A percentile compares a stretch with the other conserved stretches of the same genome.
These are phyloP conservation scores for Cercis canadensis DNA, from an alignment of 306 rosid genomes.

Conservation along the genomic window DNA sequence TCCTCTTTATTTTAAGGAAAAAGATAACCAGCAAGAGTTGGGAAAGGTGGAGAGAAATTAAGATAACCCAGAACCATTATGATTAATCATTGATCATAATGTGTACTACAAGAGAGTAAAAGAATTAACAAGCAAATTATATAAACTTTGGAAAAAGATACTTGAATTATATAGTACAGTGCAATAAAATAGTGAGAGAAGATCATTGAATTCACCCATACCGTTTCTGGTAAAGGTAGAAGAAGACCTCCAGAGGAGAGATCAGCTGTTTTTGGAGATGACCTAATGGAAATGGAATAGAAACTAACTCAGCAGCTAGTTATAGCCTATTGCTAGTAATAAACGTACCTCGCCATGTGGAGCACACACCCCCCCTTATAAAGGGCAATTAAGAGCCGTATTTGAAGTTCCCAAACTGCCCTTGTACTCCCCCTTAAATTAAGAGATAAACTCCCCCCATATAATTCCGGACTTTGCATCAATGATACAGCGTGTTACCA, in stretches of 20 bases:
- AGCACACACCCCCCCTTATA: conserved; percentile 47
- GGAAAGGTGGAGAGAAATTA: too few relatives aligned
- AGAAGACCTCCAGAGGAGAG: conserved; percentile 31
- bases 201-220: conserved; percentile 15
- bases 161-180: not conserved
- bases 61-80: too few relatives aligned
- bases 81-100: too few relatives aligned
- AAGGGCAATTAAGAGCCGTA: conserved; percentile 37
- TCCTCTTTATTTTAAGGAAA: too few relatives aligned
- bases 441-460: conserved; percentile 3
- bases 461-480: conserved; percentile 41
- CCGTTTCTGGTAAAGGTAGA: conserved; percentile 1
- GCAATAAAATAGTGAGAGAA: not conserved
- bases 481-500: conserved; percentile 33
- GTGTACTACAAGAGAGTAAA: too few relatives aligned
- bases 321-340: not conserved
- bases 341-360: conserved; percentile 44
- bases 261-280: conserved; percentile 18
- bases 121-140: too few relatives aligned
- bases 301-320: conserved; percentile 25
- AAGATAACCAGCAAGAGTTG: too few relatives aligned
- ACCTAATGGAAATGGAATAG: conserved; percentile 26
- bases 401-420: conserved; percentile 52
- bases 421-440: conserved; percentile 32
- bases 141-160: not conserved